These are phyloP conservation scores for Stromatinia cepivora DNA, from an alignment of 2,329 filamentous ascomycete species.

Conservation along the genomic window DNA sequence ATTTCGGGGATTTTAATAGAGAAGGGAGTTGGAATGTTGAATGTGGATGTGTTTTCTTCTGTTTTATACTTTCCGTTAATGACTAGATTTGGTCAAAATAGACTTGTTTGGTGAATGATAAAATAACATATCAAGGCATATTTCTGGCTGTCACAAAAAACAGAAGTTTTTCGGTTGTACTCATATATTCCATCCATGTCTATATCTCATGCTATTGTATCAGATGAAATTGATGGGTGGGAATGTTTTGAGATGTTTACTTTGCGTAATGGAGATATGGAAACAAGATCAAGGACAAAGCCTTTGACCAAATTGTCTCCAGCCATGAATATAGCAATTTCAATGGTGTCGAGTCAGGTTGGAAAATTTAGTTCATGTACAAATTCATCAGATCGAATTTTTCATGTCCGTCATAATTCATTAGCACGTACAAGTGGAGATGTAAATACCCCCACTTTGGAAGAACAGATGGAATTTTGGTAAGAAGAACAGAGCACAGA, in stretches of 20 bases:
- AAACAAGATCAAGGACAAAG: not conserved
- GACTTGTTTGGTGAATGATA: not conserved
- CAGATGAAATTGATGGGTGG: not conserved
- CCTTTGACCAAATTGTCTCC: not conserved
- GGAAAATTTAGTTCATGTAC: no score
- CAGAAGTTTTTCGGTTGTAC: not conserved
- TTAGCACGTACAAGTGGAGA: no score
- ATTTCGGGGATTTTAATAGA: slow-evolving; percentile 45
- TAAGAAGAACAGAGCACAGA: no score
- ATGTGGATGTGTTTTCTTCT: slow-evolving; percentile 42
- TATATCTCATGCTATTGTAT: not conserved
- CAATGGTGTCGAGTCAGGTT: no score
- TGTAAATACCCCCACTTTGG: no score
- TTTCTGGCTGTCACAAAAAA: not conserved
- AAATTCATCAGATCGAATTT: no score
- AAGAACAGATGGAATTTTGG: no score
- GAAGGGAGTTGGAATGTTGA: slow-evolving; percentile 46
- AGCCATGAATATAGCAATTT: no score
- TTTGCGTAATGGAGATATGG: not conserved
- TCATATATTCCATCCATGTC: not conserved
- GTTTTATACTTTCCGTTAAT: slow-evolving; percentile 3
- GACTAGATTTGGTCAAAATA: not conserved
- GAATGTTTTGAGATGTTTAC: not conserved
- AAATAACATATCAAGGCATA: not conserved
- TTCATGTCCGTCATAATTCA: no score